A percentile compares a stretch with the other conserved stretches of the same genome.
phyloP scores from a whole-genome alignment of 2,329 filamentous ascomycete genomes.

The Plectosphaerella sp. region DNA sequence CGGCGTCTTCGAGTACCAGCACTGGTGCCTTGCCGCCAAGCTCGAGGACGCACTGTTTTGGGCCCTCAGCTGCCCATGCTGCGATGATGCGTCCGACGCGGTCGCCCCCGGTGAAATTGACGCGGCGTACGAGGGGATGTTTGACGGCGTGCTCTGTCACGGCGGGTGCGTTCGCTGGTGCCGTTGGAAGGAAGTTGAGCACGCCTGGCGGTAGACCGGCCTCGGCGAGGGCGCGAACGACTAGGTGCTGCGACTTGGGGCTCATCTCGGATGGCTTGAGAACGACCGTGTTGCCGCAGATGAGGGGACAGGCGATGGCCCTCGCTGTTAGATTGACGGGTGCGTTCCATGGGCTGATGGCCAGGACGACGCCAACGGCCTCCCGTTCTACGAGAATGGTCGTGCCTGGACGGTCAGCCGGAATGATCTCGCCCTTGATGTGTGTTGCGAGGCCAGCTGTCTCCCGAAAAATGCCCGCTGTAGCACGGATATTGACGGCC shows the following conservation, averaged over 20 bases:
- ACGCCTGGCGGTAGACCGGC: conserved; percentile 71
- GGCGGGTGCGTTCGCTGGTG: conserved; percentile 61
- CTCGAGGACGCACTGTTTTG: conserved; percentile 61
- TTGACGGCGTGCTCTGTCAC: conserved; percentile 47
- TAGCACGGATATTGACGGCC: conserved; percentile 28
- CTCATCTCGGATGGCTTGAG: conserved; percentile 59
- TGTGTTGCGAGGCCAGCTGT: conserved; percentile 32
- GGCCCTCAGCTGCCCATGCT: conserved; percentile 52
- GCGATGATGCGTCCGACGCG: conserved; percentile 66
- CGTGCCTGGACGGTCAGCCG: conserved; percentile 38
- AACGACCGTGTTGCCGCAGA: conserved; percentile 54
- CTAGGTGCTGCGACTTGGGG: conserved; percentile 53
- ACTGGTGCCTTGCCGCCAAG: conserved; percentile 58
- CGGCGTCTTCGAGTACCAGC: conserved; percentile 56
- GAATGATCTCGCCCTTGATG: conserved; percentile 28
- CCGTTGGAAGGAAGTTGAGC: conserved; percentile 67
- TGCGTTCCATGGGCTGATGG: conserved; percentile 81
- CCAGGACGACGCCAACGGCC: conserved; percentile 69
- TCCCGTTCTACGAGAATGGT: conserved; percentile 60
- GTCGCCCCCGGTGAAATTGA: conserved; percentile 74
- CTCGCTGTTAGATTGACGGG: conserved; percentile 72
- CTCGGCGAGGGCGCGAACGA: conserved; percentile 60
- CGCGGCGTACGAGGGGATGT: conserved; percentile 66
- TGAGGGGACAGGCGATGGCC: conserved; percentile 58
- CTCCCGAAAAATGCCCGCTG: conserved; percentile 32